Evolutionary conservation across 2,329 filamentous ascomycete genomes (phyloP).

Genomic region (Cladosporium sp.): DNA sequence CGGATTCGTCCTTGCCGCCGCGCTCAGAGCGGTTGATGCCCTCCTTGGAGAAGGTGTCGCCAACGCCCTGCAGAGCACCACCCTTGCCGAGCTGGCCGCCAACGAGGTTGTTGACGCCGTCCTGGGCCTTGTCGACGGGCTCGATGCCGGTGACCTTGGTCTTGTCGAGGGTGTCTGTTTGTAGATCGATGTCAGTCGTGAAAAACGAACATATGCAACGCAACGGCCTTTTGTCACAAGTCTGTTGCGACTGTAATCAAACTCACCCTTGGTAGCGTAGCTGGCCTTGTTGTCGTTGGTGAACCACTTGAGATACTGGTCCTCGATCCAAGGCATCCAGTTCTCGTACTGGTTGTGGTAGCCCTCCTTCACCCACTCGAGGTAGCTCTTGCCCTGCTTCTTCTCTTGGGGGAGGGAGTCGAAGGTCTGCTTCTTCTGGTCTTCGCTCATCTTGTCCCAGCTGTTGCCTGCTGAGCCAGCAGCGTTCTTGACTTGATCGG

Average conservation of each 20-base stretch:
- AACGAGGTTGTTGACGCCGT: conserved; percentile 64
- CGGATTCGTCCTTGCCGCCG: conserved; percentile 60
- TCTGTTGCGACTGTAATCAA: neutral
- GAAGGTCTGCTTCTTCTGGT: conserved; percentile 40
- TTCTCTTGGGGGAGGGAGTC: conserved; percentile 35
- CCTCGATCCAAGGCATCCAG: conserved; percentile 78
- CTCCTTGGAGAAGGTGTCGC: conserved; percentile 64
- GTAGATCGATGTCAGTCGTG: neutral
- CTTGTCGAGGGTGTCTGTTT: conserved; percentile 65
- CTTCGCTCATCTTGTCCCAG: conserved; percentile 39
- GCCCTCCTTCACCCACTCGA: conserved; percentile 62
- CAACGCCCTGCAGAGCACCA: conserved; percentile 65
- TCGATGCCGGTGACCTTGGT: conserved; percentile 69
- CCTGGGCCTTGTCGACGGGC: conserved; percentile 69
- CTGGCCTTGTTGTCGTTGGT: conserved; percentile 76
- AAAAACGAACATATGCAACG: neutral
- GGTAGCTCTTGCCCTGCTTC: conserved; percentile 40
- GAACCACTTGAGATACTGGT: conserved; percentile 71
- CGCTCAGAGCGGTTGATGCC: conserved; percentile 67
- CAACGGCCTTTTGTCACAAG: neutral
- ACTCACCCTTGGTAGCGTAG: conserved; percentile 67
- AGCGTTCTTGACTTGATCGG: conserved; percentile 24
- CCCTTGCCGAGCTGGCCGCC: conserved; percentile 68
- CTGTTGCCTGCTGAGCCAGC: conserved; percentile 31
- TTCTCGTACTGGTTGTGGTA: conserved; percentile 73